Conservation (phyloP, 768 basidiomycete species). For the Trametopsis cervina region DNA sequence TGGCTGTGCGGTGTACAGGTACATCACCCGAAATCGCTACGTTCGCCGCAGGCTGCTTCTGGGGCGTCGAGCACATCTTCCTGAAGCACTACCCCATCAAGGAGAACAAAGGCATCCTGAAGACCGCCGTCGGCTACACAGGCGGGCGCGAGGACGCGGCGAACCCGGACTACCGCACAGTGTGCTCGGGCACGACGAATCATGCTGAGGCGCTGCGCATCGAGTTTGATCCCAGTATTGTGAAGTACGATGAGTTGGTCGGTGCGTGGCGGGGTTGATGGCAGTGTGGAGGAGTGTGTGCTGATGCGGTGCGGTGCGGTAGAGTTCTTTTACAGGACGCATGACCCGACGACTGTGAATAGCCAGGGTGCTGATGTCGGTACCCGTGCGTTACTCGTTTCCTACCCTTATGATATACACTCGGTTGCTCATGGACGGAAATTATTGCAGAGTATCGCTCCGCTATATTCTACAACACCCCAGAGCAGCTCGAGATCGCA, state of each 20-base stretch:
- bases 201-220: slow-evolving; percentile 88
- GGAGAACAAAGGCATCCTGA: slow-evolving; percentile 67
- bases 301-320: slow-evolving; percentile 4
- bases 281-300: not conserved
- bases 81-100: slow-evolving; percentile 68
- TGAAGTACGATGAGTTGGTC: slow-evolving; percentile 81
- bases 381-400: slow-evolving; percentile 58
- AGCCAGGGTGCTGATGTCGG: slow-evolving; percentile 74
- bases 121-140: slow-evolving; percentile 74
- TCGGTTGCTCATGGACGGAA: no score
- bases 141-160: slow-evolving; percentile 51
- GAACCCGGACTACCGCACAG: slow-evolving; percentile 63
- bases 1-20: no score
- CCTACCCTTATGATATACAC: no score
- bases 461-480: slow-evolving; percentile 75
- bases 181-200: slow-evolving; percentile 75
- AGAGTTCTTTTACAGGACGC: slow-evolving; percentile 95
- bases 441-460: slow-evolving; percentile 93
- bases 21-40: slow-evolving; percentile 34
- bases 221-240: slow-evolving; percentile 73
- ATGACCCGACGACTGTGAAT: slow-evolving; percentile 84
- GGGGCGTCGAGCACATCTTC: slow-evolving; percentile 86
- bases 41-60: slow-evolving; percentile 69
- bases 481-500: slow-evolving; percentile 68
- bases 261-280: slow-evolving; percentile 57